Base-by-base conservation (phyloP, 805 yeast genomes). In the Danielia reshetovae region DNA sequence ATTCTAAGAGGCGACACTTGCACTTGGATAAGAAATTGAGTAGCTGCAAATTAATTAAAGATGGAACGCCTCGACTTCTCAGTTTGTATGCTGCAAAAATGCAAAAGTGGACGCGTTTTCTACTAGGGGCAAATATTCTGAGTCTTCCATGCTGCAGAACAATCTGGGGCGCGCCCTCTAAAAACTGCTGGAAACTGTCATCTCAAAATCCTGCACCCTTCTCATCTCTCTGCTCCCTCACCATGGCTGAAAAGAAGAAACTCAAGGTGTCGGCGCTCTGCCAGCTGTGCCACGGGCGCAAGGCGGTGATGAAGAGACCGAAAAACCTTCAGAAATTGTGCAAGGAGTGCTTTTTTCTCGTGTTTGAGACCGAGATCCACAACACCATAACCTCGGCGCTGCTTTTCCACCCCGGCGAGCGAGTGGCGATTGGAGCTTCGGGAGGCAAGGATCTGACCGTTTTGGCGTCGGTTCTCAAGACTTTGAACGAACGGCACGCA, bases 361-460 rank as follows among this genome's bases (percentile, higher is more conserved):
- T 88, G 2, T 93, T 93, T 60, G 99, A 93, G 62, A 85, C 94
- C 0, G 99, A 93, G 56, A 85, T 93, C 43, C 98, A 93, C 65
- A 75, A 87, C 49, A 90, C 98, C 2, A 90, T 93, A 29, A 65
- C 71, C 10, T 66, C 74, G 23, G 81, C 82, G 35, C 67, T 76
- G 1, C 70, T 93, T 30, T 93, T 93, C 51, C 57, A 76, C 16
- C 69, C 64, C 0, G 97, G 97, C 11, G 98, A 93, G 53, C 73
- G 65, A 18, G 89, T 93, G 2, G 98, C 97, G 12, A 89, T 93
- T 16, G 99, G 99, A 12, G 99, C 99, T 0, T 86, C 96, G 1
- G 99, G 99, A 17, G 99, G 99, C 34, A 93, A 93, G 52, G 99
- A 93, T 57, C 86, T 96, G 4, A 93, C 99, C 0, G 99, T 93